Base-by-base conservation (phyloP, 139 green algal species). In the Yamagishiella unicocca region DNA sequence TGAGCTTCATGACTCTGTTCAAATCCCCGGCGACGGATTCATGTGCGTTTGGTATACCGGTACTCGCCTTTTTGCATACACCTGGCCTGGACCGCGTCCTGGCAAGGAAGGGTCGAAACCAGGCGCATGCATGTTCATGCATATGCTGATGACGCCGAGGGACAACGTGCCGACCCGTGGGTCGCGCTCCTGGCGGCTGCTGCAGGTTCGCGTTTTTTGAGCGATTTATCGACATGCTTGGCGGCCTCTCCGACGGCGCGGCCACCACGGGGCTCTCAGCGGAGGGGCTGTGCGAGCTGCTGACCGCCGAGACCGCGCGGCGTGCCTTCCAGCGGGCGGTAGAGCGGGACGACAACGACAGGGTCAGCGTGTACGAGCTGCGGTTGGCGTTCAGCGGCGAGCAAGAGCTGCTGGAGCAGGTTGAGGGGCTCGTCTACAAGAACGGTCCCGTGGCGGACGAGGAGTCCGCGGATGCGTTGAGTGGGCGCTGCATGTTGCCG, bases 291-390 rank as follows among this genome's bases (percentile, higher is more conserved):
- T 10, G 27, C 25, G 25, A 29, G 71, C 40, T 79, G 71, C 27
- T 79, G 33, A 8, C 42, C 7, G 5, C 31, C 25, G 42, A 61
- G 42, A 4, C 71, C 9, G 71, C 40, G 27, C 25, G 22, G 14
- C 17, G 5, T 27, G 35, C 33, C 6, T 76, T 76, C 68, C 27
- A 54, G 35, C 37, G 68, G 2, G 68, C 68, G 4, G 68, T 53
- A 19, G 68, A 76, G 68, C 17, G 19, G 37, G 22, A 22, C 37
- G n/a, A 76, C 6, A 8, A 22, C 7, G 68, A 53, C 14, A 53
- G 35, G 3, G 14, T 76, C 7, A 89, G 84, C 35, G 73, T 84
- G 27, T 71, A 17, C 8, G 84, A 89, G 72, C 50, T 89, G 7
- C 54, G 55, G n/a, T 0, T 54, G 31, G 29, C 42, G 2, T 89